These are phyloP conservation scores for Daldinia childiae DNA, from an alignment of 495 filamentous ascomycete genomes.

Conservation along the genomic window DNA sequence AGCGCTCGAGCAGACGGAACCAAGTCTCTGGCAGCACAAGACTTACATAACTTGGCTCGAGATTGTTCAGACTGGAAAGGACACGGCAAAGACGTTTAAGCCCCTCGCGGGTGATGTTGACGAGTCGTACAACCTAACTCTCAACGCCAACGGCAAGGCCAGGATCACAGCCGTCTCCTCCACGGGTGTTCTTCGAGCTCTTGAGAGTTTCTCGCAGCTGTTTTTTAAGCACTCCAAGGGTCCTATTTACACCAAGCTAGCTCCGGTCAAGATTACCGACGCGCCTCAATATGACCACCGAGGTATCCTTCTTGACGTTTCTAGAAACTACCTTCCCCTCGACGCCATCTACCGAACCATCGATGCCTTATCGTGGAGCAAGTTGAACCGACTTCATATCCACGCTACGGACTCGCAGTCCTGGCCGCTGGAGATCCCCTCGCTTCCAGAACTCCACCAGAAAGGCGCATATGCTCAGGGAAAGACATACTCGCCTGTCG, in stretches of 20 bases:
- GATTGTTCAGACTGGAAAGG: constrained; percentile 66
- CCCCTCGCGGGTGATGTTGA: constrained; percentile 70
- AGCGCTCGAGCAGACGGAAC: constrained; percentile 66
- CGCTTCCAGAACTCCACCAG: constrained; percentile 71
- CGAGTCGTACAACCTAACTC: constrained; percentile 74
- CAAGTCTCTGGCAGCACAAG: constrained; percentile 53
- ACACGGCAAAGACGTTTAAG: constrained; percentile 64
- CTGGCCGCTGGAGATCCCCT: constrained; percentile 81
- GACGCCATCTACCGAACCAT: constrained; percentile 72
- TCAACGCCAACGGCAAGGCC: constrained; percentile 62
- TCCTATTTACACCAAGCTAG: constrained; percentile 69
- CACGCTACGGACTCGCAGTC: constrained; percentile 85
- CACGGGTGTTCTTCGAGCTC: constrained; percentile 70
- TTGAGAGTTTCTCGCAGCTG: constrained; percentile 78
- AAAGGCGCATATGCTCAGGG: constrained; percentile 73
- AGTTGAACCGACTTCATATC: constrained; percentile 81
- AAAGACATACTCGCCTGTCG: constrained; percentile 69
- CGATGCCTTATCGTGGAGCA: constrained; percentile 76
- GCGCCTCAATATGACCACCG: constrained; percentile 74
- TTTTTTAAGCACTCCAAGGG: constrained; percentile 73
- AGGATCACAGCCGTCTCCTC: constrained; percentile 69
- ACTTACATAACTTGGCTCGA: constrained; percentile 63
- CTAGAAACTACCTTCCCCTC: constrained; percentile 71
- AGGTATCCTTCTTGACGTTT: constrained; percentile 77
- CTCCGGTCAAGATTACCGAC: constrained; percentile 73